Conservation (phyloP, 176 grass and related monocot species). For the Carex myosuroides region DNA sequence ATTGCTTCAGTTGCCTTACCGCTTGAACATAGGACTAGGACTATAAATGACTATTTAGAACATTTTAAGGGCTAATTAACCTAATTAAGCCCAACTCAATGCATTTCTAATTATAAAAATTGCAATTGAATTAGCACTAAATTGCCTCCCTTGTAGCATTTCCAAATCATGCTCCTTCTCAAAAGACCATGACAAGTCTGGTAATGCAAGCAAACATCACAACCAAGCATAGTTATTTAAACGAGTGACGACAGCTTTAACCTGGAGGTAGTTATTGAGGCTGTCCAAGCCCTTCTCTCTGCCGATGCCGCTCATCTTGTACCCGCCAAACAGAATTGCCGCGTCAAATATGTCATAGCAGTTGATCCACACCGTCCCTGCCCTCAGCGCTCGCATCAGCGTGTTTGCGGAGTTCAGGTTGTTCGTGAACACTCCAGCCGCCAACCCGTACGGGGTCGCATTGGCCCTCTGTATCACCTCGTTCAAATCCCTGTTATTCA, state of each 20-base stretch:
- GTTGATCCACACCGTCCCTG: constrained; percentile 70
- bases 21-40: too few relatives aligned
- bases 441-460: constrained; percentile 47
- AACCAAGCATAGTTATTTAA: constrained; percentile 67
- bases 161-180: neutral
- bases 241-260: constrained; percentile 63
- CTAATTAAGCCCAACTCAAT: neutral
- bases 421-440: constrained; percentile 74
- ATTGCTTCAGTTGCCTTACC: too few relatives aligned
- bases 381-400: constrained; percentile 50
- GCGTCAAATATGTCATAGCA: constrained; percentile 82
- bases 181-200: neutral
- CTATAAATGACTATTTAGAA: too few relatives aligned
- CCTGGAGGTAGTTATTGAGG: constrained; percentile 74
- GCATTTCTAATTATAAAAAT: neutral
- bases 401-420: constrained; percentile 61
- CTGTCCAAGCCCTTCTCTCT: constrained; percentile 65
- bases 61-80: neutral
- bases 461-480: constrained; percentile 70
- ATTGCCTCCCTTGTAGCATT: neutral
- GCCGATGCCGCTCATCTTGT: constrained; percentile 82
- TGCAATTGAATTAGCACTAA: neutral
- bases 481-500: constrained; percentile 29
- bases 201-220: constrained; percentile 7
- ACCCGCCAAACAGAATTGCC: constrained; percentile 68